A percentile compares a stretch with the other conserved stretches of the same genome.
Evolutionary conservation across 2,329 filamentous ascomycete species (phyloP).

Genomic region (Gliomastix tumulicola): DNA sequence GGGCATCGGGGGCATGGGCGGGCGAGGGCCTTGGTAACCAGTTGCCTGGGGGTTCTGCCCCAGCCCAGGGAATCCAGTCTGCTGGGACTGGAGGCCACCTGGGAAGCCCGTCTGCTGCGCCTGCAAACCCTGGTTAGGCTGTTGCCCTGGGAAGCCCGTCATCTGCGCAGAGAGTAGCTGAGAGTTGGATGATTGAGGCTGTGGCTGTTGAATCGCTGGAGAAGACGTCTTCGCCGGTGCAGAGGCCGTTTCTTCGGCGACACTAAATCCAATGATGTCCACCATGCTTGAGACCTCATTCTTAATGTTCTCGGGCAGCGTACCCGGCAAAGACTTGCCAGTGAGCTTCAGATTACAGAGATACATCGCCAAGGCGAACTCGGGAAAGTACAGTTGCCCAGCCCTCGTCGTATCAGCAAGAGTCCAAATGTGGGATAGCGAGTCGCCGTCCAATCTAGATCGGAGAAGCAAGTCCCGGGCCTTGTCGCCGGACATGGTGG

Average conservation of each 20-base stretch:
- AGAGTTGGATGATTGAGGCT: constrained; percentile 67
- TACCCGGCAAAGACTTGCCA: constrained; percentile 69
- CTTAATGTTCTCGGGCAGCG: constrained; percentile 76
- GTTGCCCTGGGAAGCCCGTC: constrained; percentile 58
- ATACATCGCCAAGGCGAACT: constrained; percentile 98
- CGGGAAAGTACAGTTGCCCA: constrained; percentile 91
- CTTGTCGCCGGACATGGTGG: constrained; percentile 87
- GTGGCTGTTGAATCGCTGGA: constrained; percentile 44
- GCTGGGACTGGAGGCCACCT: constrained; percentile 54
- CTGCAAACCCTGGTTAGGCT: constrained; percentile 28
- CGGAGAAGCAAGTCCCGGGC: constrained; percentile 82
- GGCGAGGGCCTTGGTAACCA: constrained; percentile 78
- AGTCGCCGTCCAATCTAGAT: constrained; percentile 80
- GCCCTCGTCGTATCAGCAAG: constrained; percentile 93
- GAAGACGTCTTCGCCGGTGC: constrained; percentile 53
- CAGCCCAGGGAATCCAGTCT: constrained; percentile 62
- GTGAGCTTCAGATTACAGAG: constrained; percentile 91
- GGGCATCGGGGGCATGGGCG: constrained; percentile 78
- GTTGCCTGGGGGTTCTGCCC: constrained; percentile 66
- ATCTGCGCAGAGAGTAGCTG: constrained; percentile 59
- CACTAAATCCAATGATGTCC: constrained; percentile 94
- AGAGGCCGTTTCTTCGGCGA: constrained; percentile 63
- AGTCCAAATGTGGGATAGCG: constrained; percentile 91
- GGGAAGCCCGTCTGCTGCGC: constrained; percentile 22
- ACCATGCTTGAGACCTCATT: constrained; percentile 99